Conservation (phyloP, 495 filamentous ascomycete genomes). For the Penicillium mononematosum region DNA sequence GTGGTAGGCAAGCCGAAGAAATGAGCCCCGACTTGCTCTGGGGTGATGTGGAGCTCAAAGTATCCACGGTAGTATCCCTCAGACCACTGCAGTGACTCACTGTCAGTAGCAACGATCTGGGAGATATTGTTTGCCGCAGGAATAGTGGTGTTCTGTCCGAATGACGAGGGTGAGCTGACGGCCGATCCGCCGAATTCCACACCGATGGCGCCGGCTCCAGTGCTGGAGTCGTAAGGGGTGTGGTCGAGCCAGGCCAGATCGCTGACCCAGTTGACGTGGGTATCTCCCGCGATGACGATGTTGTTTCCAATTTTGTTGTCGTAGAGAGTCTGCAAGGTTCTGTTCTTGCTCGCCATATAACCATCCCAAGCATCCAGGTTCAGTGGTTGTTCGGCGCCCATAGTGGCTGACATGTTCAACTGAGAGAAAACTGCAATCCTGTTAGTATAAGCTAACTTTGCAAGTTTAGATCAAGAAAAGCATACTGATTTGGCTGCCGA, state of each 20-base stretch:
- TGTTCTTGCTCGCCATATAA: slow-evolving; percentile 61
- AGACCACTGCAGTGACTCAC: slow-evolving; percentile 64
- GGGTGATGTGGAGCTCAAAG: slow-evolving; percentile 51
- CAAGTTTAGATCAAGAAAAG: slow-evolving; percentile 5
- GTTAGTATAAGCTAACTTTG: slow-evolving; percentile 9
- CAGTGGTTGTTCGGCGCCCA: slow-evolving; percentile 8
- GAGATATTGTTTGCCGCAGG: slow-evolving; percentile 41
- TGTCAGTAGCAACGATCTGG: slow-evolving; percentile 29
- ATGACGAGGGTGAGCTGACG: slow-evolving; percentile 55
- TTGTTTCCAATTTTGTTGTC: slow-evolving; percentile 64
- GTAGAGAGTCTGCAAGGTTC: slow-evolving; percentile 58
- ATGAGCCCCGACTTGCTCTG: slow-evolving; percentile 34
- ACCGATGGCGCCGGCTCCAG: slow-evolving; percentile 58
- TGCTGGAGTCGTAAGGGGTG: slow-evolving; percentile 53
- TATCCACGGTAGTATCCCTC: slow-evolving; percentile 67
- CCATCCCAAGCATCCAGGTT: slow-evolving; percentile 47
- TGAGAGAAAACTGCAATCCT: slow-evolving; percentile 10
- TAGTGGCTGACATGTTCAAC: slow-evolving; percentile 5
- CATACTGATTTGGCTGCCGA: slow-evolving; percentile 12
- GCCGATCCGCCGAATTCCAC: slow-evolving; percentile 67
- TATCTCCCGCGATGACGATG: slow-evolving; percentile 64
- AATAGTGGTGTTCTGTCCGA: slow-evolving; percentile 43
- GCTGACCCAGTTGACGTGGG: slow-evolving; percentile 57
- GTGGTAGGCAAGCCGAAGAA: slow-evolving; percentile 38
- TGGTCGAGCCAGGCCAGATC: slow-evolving; percentile 64